phyloP scores from a whole-genome alignment of 495 filamentous ascomycete species.

The Aspergillus biplanus region DNA sequence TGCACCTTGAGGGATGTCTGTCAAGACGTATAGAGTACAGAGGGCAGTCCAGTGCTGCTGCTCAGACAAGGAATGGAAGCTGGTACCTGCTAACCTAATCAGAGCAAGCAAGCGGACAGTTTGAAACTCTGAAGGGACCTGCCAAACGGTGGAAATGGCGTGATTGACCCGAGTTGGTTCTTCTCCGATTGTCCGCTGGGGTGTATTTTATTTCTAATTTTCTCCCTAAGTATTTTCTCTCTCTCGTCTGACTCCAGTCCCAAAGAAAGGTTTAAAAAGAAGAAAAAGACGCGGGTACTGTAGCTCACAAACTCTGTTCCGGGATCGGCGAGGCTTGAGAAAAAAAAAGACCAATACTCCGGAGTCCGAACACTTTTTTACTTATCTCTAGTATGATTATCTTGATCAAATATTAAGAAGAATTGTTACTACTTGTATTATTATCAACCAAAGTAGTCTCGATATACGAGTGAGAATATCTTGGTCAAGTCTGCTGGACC shows the following conservation, averaged over 20 bases:
- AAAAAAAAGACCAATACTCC: constrained; percentile 3
- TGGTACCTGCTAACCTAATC: not conserved
- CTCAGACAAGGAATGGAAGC: not conserved
- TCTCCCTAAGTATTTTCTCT: not conserved
- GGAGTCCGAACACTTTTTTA: not conserved
- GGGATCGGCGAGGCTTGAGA: constrained; percentile 14
- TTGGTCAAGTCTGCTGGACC: not conserved
- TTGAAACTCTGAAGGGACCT: not conserved
- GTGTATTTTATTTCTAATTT: constrained; percentile 1
- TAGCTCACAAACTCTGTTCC: not conserved
- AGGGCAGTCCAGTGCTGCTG: not conserved
- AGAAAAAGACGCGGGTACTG: not conserved
- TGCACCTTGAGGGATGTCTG: no score
- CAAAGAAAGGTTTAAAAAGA: not conserved
- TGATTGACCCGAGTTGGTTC: constrained; percentile 6
- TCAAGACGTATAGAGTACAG: no score
- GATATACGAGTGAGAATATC: not conserved
- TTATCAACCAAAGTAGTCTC: no score
- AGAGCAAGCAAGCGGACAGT: not conserved
- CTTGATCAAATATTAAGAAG: not conserved
- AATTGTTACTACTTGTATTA: not conserved
- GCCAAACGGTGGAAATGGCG: constrained; percentile 6
- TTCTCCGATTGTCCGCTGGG: not conserved
- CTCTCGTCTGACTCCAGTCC: not conserved
- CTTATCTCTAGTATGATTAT: no score